Percentiles rank a stretch among this genome's conserved stretches.
Conservation (phyloP, 306 rosid genomes). For the Senna tora region DNA sequence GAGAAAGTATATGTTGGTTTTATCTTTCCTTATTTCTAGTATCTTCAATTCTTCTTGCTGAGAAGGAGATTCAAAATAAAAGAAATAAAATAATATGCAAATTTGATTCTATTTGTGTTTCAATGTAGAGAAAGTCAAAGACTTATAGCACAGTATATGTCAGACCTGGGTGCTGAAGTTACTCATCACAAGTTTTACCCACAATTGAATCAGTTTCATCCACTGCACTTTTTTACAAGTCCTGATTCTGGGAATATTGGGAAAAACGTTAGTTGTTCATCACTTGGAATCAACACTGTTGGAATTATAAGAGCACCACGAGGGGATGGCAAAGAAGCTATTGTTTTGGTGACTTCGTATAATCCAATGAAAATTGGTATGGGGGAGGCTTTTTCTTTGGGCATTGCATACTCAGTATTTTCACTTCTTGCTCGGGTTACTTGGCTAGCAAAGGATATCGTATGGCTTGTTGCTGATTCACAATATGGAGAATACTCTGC, state of each 20-base stretch:
- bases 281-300: constrained; percentile 66
- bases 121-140: constrained; percentile 67
- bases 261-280: constrained; percentile 67
- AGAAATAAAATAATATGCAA: constrained; percentile 11
- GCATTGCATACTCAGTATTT: constrained; percentile 82
- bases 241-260: constrained; percentile 59
- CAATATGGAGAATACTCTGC: constrained; percentile 77
- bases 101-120: constrained; percentile 11
- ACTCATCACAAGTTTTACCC: constrained; percentile 77
- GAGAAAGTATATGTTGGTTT: not conserved
- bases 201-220: constrained; percentile 63
- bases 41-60: not conserved
- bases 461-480: constrained; percentile 93
- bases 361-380: constrained; percentile 52
- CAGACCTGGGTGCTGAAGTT: constrained; percentile 79
- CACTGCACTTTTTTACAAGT: constrained; percentile 77
- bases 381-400: constrained; percentile 78
- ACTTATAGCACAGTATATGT: constrained; percentile 71
- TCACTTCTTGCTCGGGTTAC: constrained; percentile 83
- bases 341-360: constrained; percentile 89
- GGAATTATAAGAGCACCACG: constrained; percentile 94
- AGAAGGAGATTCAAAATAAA: not conserved
- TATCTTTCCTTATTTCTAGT: not conserved
- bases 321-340: constrained; percentile 97
- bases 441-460: constrained; percentile 91